Base-by-base conservation (phyloP, 176 grass and related monocot species). In the Lolium perenne region DNA sequence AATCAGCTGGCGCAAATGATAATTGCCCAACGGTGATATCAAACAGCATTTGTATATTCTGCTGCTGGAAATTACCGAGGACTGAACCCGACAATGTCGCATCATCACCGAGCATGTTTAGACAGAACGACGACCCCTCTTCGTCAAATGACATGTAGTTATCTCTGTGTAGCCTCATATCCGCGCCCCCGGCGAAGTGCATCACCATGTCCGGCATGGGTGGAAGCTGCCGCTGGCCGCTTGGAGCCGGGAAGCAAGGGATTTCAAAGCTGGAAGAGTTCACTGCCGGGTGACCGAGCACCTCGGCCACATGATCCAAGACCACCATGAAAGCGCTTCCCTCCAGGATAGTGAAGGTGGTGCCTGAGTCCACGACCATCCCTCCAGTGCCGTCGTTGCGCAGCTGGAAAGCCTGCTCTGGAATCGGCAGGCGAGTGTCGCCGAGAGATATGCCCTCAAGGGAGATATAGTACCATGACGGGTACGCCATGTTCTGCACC, bases 171-270 rank as follows among this genome's bases (percentile, higher is more conserved):
- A 93, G n/a, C 23, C 40, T 78, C 91, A 93, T 93, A 21, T 93
- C 76, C 2, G 78, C 88, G 1, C 91, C 85, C 0, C 60, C 72
- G 81, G 81, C 56, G 45, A 93, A 93, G 71, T 93, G 88, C 45
- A 93, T 78, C 14, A 78, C 60, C 66, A 93, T 32, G n/a, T 54
- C 49, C 13, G 91, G 91, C 83, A 88, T 83, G 21, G 38, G 16
- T 38, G 63, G 38, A 16, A 21, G 59, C 38, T 4, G 62, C 26
- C 62, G 12, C 29, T 20, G 9, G 6, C 23, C 20, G 8, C 35
- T 23, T 1, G 71, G 32, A 11, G 74, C 49, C 53, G 14, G 60
- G 7, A 73, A 62, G 22, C 89, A 90, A 68, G 81, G 82, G 17
- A 62, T 71, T 10, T 87, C 80, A 0, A 85, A 45, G 46, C 81